Conservation (phyloP, 257 asterid species). For the Solanum arcanum region DNA sequence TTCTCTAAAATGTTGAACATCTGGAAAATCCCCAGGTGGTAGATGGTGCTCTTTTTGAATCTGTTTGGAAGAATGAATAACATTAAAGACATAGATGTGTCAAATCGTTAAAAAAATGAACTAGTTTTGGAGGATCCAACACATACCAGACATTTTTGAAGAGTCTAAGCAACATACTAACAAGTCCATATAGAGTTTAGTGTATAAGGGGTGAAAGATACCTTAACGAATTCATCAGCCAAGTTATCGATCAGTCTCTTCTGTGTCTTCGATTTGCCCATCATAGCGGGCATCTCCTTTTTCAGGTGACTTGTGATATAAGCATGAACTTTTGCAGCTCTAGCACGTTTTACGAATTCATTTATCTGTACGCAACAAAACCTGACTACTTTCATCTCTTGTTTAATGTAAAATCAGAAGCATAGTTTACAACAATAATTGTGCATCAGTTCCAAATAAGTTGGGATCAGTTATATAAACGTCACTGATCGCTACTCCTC, state of each 20-base stretch:
- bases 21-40: constrained; percentile 91
- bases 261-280: constrained; percentile 91
- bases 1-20: constrained; percentile 61
- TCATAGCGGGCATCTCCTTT: constrained; percentile 94
- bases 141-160: not conserved
- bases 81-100: not conserved
- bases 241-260: constrained; percentile 78
- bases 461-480: not conserved
- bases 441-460: not conserved
- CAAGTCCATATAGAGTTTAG: not conserved
- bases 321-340: constrained; percentile 95
- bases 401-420: not conserved
- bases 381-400: not conserved
- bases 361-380: constrained; percentile 46
- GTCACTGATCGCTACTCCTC: not conserved
- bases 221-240: constrained; percentile 77
- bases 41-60: constrained; percentile 75
- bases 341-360: constrained; percentile 89
- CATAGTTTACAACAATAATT: not conserved
- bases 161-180: not conserved
- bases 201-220: not conserved
- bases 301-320: constrained; percentile 74
- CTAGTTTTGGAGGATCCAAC: not conserved
- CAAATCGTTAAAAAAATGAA: not conserved
- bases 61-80: constrained; percentile 19